Evolutionary conservation across 768 basidiomycete genomes (phyloP).

Genomic region (Suillus fuscotomentosus): DNA sequence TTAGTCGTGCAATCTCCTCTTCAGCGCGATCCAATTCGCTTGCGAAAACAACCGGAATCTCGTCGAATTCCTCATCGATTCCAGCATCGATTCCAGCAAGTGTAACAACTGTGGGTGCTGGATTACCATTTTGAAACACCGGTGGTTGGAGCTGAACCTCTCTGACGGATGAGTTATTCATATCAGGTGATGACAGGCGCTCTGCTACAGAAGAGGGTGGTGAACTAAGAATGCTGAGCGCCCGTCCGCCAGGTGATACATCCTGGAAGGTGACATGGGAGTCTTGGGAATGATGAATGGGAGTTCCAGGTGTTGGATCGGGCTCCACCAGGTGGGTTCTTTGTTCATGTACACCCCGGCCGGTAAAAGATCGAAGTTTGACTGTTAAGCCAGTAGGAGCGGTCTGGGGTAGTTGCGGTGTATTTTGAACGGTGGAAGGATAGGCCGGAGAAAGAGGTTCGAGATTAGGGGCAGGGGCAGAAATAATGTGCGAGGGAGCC

Average conservation of each 20-base stretch:
- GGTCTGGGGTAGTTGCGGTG: not conserved
- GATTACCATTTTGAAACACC: not conserved
- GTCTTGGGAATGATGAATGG: not conserved
- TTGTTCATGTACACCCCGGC: not conserved
- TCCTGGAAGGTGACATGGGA: not conserved
- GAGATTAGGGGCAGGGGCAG: not conserved
- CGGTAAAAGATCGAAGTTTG: not conserved
- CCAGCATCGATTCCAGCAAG: not conserved
- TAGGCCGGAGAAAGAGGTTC: not conserved
- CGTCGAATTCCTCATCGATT: not conserved
- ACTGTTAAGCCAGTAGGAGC: not conserved
- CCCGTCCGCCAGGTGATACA: not conserved
- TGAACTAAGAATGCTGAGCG: not conserved
- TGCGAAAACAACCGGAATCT: not conserved
- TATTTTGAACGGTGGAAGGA: not conserved
- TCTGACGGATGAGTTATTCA: not conserved
- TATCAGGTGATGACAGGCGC: not conserved
- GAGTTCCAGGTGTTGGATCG: not conserved
- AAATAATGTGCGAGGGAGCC: not conserved
- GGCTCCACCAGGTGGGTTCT: not conserved
- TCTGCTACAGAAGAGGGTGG: not conserved
- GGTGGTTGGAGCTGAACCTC: not conserved
- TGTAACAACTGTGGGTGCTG: not conserved
- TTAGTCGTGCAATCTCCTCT: slow-evolving; percentile 2
- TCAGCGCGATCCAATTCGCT: slow-evolving; percentile 2